Percentiles rank a stretch among this genome's conserved stretches.
Conservation (phyloP, 2,329 filamentous ascomycete genomes). For the Fusarium continuum region DNA sequence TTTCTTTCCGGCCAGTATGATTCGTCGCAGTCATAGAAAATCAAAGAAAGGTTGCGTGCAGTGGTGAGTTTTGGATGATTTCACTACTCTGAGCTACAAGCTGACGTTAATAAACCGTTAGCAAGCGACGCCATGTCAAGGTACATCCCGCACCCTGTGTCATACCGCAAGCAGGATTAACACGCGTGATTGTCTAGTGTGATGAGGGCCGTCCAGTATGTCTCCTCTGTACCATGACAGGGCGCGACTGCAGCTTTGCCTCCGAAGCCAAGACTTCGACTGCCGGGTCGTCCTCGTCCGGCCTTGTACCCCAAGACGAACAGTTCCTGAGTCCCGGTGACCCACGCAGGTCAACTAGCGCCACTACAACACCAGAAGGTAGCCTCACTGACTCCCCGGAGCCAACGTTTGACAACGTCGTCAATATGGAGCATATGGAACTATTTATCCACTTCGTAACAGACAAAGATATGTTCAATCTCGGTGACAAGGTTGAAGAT, state of each 20-base stretch:
- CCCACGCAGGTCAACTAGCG: background rate
- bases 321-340: background rate
- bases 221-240: conserved; percentile 17
- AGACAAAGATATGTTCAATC: background rate
- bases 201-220: conserved; percentile 32
- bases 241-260: conserved; percentile 20
- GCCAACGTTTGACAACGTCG: background rate
- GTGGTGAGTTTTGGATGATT: conserved; percentile 8
- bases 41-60: conserved; percentile 28
- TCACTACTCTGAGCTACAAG: fast-evolving
- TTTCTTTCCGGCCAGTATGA: background rate
- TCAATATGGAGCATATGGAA: conserved; percentile 27
- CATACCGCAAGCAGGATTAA: conserved; percentile 11
- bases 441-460: conserved; percentile 1
- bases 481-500: background rate
- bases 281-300: fast-evolving
- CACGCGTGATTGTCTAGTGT: conserved; percentile 20
- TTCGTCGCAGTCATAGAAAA: conserved; percentile 35
- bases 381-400: background rate
- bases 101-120: background rate
- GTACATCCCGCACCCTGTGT: no score
- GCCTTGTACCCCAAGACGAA: background rate
- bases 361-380: background rate
- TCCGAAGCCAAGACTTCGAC: background rate
- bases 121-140: conserved; percentile 33